Evolutionary conservation across 306 rosid species (phyloP).

Genomic region (Vigna nakashimae): DNA sequence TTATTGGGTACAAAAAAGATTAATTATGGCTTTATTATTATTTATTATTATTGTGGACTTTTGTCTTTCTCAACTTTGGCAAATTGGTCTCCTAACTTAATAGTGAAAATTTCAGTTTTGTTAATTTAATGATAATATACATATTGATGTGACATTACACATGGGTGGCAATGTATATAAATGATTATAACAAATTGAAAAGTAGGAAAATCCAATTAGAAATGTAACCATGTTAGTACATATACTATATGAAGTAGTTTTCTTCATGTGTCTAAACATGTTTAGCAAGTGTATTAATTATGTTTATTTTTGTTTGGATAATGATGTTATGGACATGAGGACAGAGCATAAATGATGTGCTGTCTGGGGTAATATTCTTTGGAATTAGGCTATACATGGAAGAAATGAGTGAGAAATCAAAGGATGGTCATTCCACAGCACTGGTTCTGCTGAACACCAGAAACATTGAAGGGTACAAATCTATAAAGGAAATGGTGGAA

Average conservation of each 20-base stretch:
- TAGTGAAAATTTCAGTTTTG: neutral
- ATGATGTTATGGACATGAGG: neutral
- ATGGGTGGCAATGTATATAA: too few species aligned
- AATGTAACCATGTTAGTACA: too few species aligned
- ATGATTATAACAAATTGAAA: neutral
- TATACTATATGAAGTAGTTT: too few species aligned
- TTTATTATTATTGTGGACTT: too few species aligned
- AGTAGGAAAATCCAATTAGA: neutral
- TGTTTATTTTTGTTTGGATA: too few species aligned
- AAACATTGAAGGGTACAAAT: slow-evolving; percentile 49
- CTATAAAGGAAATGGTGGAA: slow-evolving; percentile 57
- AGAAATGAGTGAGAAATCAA: slow-evolving; percentile 44
- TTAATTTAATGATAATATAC: neutral
- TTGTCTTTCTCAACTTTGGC: too few species aligned
- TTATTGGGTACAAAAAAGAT: too few species aligned
- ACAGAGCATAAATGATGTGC: slow-evolving; percentile 60
- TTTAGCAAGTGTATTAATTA: too few species aligned
- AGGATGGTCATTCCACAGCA: slow-evolving; percentile 46
- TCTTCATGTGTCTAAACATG: too few species aligned
- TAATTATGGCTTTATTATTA: too few species aligned
- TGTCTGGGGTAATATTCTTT: slow-evolving; percentile 52
- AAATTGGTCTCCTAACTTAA: neutral
- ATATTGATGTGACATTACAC: neutral
- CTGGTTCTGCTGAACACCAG: slow-evolving; percentile 54
- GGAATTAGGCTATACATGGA: slow-evolving; percentile 62